Percentiles rank a stretch among this genome's conserved stretches.
These are phyloP conservation scores for Colletotrichum aenigma DNA, from an alignment of 2,329 filamentous ascomycete species.

Conservation along the genomic window DNA sequence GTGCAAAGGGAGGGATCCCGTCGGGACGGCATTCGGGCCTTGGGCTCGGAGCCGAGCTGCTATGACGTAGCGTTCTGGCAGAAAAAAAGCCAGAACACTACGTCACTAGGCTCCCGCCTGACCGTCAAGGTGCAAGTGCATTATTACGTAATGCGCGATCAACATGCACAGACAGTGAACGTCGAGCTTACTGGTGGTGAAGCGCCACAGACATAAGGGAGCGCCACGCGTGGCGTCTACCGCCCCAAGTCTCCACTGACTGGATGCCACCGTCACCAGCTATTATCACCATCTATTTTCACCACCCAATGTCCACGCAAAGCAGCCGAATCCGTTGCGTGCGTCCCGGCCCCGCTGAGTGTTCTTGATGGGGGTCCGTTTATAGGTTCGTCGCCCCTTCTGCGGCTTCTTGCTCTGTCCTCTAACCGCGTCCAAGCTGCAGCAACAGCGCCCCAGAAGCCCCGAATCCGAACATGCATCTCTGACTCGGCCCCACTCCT, in stretches of 20 bases:
- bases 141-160: no score
- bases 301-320: not conserved
- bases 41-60: not conserved
- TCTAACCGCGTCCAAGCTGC: not conserved
- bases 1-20: not conserved
- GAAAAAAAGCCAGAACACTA: no score
- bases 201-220: no score
- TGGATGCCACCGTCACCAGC: not conserved
- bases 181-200: no score
- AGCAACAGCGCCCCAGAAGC: not conserved
- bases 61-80: not conserved
- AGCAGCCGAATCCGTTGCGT: not conserved
- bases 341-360: not conserved
- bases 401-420: not conserved
- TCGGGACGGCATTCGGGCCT: not conserved
- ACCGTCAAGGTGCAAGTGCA: no score
- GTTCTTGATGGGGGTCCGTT: not conserved
- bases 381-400: not conserved
- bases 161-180: no score
- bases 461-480: not conserved
- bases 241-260: not conserved
- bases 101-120: no score
- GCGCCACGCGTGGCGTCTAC: no score
- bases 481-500: not conserved
- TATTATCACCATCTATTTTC: not conserved